Percentiles rank a stretch among this genome's conserved stretches.
Evolutionary conservation across 2,329 filamentous ascomycete genomes (phyloP).

Genomic region (Thielaviopsis euricoi): DNA sequence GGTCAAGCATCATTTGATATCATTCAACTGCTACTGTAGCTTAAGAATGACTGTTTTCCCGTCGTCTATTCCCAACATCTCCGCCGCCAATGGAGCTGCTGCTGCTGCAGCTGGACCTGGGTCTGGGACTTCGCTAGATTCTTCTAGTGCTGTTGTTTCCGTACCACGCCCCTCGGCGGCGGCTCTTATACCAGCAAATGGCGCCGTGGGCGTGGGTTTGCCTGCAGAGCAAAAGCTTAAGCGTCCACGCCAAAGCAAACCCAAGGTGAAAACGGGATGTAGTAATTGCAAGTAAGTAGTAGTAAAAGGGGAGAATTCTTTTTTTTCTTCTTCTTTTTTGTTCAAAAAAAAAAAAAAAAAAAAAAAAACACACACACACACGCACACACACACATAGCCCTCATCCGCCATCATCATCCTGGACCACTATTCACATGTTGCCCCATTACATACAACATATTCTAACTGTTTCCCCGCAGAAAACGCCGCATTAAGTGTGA

Average conservation of each 20-base stretch:
- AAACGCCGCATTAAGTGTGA: constrained; percentile 50
- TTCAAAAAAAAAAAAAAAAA: not conserved
- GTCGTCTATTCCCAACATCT: not conserved
- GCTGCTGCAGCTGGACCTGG: no score
- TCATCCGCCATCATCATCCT: no score
- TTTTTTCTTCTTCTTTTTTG: not conserved
- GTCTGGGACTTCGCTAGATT: not conserved
- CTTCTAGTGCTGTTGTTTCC: not conserved
- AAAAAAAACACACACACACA: not conserved
- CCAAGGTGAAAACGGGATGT: constrained; percentile 51
- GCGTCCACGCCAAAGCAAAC: constrained; percentile 35
- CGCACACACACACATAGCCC: no score
- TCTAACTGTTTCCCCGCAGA: constrained; percentile 20
- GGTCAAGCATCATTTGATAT: not conserved
- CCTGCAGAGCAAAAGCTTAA: constrained; percentile 17
- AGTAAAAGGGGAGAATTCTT: no score
- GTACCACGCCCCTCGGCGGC: not conserved
- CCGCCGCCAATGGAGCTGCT: not conserved
- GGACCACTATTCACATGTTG: no score
- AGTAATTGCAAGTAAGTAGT: constrained; percentile 48
- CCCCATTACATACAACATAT: not conserved
- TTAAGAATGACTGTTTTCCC: not conserved
- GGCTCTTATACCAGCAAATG: not conserved
- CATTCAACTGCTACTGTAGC: not conserved
- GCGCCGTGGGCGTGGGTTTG: not conserved